Evolutionary conservation across 192 early-diverging fungal species (phyloP), one percentile per base, ranked within the genome.

Genomic region (Jimgerdemannia flammicorona): DNA sequence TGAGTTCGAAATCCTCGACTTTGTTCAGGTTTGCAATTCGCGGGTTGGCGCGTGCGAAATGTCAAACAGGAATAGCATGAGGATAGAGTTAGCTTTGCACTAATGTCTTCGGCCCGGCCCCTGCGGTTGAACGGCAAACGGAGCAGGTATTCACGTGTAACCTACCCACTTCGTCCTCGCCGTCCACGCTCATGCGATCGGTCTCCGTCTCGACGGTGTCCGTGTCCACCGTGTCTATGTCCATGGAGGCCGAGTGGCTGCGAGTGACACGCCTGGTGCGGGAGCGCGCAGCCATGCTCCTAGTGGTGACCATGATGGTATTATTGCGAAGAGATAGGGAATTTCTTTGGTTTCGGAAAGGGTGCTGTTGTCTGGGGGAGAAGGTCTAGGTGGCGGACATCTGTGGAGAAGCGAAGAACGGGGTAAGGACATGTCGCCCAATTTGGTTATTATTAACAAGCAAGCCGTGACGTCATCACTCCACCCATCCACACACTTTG

Each of bases 1-100:
- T 74, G 14, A 76, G 64, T 66, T 77, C 69, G 7, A 76, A 66
- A 10, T 74, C 72, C 64, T 77, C 75, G 49, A 14, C 49, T 59
- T 6, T 2, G 49, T 59, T 59, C 8, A 10, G 8, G 14, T 59
- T 14, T 59, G 49, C 14, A 59, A 59, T 6, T 59, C 49, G 14
- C 6, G 49, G 49, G 49, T 10, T 14, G 49, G 49, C 49, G 14
- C 49, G 14, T 59, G 49, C 8, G 14, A 10, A 59, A 59, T 6
- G 49, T 59, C 14, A 29, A 29, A 29, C 29, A 29, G 29, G 29
- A 29, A 29, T 29, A 29, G 29, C 29, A 14, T 14, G 49, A 59
- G 0, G 49, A 59, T 10, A 59, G 8, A 14, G 49, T 59, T 59
- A 59, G 49, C 14, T 59, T 59, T 59, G 49, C 49, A 59, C 49